Evolutionary conservation across 2,329 filamentous ascomycete genomes (phyloP).

Genomic region (Alternaria gaisen): DNA sequence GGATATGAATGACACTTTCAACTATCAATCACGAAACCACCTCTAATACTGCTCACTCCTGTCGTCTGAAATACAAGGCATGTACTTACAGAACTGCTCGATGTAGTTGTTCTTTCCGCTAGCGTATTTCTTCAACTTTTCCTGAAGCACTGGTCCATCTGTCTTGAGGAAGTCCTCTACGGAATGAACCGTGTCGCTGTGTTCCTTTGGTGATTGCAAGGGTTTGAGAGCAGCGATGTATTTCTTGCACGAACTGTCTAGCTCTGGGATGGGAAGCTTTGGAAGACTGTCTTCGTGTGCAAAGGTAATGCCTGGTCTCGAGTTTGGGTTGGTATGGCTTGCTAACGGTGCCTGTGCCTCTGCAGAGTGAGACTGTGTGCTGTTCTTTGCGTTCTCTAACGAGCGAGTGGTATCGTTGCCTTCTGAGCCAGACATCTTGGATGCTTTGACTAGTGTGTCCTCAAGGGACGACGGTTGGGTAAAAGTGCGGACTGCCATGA

Average conservation of each 20-base stretch:
- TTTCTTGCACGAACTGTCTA: constrained; percentile 78
- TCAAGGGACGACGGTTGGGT: constrained; percentile 76
- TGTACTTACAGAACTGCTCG: constrained; percentile 90
- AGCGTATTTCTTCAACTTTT: constrained; percentile 89
- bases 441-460: constrained; percentile 66
- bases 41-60: not conserved
- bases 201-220: constrained; percentile 81
- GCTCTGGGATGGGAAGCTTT: constrained; percentile 90
- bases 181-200: constrained; percentile 80
- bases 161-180: constrained; percentile 82
- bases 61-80: not conserved
- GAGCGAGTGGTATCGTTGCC: constrained; percentile 53
- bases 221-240: constrained; percentile 84
- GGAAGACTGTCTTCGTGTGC: constrained; percentile 87
- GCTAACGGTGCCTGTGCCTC: constrained; percentile 58
- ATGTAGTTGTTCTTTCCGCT: constrained; percentile 94
- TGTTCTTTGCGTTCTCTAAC: constrained; percentile 63
- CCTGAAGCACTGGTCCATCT: constrained; percentile 86
- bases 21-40: constrained; percentile 16
- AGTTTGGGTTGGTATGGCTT: constrained; percentile 61
- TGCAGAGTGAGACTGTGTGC: constrained; percentile 58
- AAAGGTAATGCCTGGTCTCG: constrained; percentile 82
- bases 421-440: constrained; percentile 51
- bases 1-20: constrained; percentile 10
- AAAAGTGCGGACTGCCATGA: constrained; percentile 74